Evolutionary conservation across 2,329 filamentous ascomycete species (phyloP).

Genomic region (Stagonosporopsis rhizophila): DNA sequence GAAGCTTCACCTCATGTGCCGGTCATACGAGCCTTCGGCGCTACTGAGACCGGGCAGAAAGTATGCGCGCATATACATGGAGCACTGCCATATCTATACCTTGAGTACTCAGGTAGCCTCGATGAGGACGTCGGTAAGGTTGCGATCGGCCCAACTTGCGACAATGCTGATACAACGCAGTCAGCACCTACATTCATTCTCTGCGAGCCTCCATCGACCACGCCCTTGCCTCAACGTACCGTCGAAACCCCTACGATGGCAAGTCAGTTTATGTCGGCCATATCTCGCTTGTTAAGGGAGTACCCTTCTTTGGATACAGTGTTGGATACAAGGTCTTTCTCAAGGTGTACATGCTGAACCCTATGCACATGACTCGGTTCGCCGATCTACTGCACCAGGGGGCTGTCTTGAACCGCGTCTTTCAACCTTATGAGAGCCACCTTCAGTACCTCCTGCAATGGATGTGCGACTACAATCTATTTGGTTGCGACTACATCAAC

Average conservation of each 20-base stretch:
- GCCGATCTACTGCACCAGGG: conserved; percentile 88
- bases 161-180: conserved; percentile 52
- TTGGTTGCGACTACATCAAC: conserved; percentile 88
- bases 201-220: conserved; percentile 90
- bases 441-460: conserved; percentile 92
- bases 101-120: conserved; percentile 79
- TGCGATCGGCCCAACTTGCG: neutral
- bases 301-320: conserved; percentile 95
- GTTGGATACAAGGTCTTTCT: conserved; percentile 91
- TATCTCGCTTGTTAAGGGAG: conserved; percentile 88
- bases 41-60: conserved; percentile 93
- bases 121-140: conserved; percentile 70
- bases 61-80: conserved; percentile 96
- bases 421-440: conserved; percentile 95
- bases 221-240: conserved; percentile 84
- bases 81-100: conserved; percentile 92
- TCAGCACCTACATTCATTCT: conserved; percentile 76
- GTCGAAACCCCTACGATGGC: conserved; percentile 73
- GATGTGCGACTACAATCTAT: conserved; percentile 98
- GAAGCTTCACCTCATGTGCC: conserved; percentile 76
- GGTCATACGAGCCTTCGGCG: conserved; percentile 87
- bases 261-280: conserved; percentile 82
- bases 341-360: conserved; percentile 94
- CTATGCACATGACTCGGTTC: conserved; percentile 82
- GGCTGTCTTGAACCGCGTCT: conserved; percentile 78